phyloP scores from a whole-genome alignment of 1,139 yeast genomes.

The Sugiyamaella castrensis region DNA sequence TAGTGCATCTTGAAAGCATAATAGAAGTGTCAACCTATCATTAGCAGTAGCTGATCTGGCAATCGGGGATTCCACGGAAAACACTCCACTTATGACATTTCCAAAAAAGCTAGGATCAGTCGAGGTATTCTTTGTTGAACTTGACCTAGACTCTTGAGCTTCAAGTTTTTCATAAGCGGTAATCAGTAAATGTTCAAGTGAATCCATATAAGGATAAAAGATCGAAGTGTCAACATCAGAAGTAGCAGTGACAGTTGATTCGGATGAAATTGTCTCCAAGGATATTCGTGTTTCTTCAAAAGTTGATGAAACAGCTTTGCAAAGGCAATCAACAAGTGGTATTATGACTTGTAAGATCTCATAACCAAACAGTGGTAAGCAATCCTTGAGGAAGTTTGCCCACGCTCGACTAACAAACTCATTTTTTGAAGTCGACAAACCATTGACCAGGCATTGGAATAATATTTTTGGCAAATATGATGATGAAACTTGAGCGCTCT shows the following conservation, averaged over 20 bases:
- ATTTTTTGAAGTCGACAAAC: slow-evolving; percentile 8
- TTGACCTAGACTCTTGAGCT: slow-evolving; percentile 32
- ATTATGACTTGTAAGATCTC: slow-evolving; percentile 52
- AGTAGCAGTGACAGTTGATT: neutral
- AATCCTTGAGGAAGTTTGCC: slow-evolving; percentile 45
- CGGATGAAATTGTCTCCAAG: neutral
- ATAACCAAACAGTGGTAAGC: slow-evolving; percentile 49
- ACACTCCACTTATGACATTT: slow-evolving; percentile 80
- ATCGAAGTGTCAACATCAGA: slow-evolving; percentile 1
- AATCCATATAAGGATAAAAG: slow-evolving; percentile 43
- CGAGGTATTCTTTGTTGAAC: slow-evolving; percentile 7
- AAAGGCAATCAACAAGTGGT: slow-evolving; percentile 49
- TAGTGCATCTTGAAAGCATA: slow-evolving; percentile 63
- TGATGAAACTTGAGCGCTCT: neutral
- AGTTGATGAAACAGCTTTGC: slow-evolving; percentile 44
- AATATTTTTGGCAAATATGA: slow-evolving; percentile 7
- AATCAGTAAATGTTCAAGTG: slow-evolving; percentile 60
- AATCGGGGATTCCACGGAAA: slow-evolving; percentile 71
- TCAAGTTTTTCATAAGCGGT: slow-evolving; percentile 56
- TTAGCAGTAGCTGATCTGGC: slow-evolving; percentile 51
- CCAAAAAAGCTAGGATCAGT: slow-evolving; percentile 51
- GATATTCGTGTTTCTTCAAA: slow-evolving; percentile 36
- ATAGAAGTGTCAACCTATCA: slow-evolving; percentile 52
- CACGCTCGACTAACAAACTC: slow-evolving; percentile 36
- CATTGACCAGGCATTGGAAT: slow-evolving; percentile 14